A percentile compares a stretch with the other conserved stretches of the same genome.
These are phyloP conservation scores for Moesziomyces globuligerus DNA, from an alignment of 1,284 basidiomycete genomes.

Conservation along the genomic window DNA sequence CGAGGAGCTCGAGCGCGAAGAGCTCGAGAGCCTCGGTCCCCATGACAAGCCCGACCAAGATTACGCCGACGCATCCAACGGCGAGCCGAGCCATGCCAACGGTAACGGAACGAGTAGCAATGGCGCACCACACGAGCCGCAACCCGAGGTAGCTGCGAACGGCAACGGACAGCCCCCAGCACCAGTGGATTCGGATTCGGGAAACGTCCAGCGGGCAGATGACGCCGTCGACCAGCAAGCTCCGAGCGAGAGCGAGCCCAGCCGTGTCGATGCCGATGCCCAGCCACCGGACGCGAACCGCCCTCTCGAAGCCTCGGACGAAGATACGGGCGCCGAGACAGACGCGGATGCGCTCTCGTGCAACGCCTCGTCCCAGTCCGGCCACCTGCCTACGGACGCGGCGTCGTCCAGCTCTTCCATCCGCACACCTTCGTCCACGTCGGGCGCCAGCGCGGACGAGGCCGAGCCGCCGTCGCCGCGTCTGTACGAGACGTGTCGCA, in stretches of 20 bases:
- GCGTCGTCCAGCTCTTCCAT: conserved; percentile 44
- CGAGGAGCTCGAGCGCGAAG: conserved; percentile 48
- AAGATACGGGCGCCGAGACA: conserved; percentile 1
- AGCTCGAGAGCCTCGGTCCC: conserved; percentile 31
- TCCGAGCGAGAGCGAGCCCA: conserved; percentile 9
- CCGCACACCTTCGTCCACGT: conserved; percentile 46
- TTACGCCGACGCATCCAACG: neutral
- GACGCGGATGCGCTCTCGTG: conserved; percentile 27
- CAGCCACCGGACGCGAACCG: conserved; percentile 8
- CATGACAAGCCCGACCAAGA: neutral
- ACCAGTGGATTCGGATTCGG: conserved; percentile 19
- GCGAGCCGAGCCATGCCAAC: neutral
- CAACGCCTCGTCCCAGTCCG: conserved; percentile 41
- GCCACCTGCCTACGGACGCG: conserved; percentile 34
- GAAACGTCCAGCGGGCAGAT: conserved; percentile 55
- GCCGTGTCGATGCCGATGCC: conserved; percentile 41
- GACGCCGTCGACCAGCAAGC: conserved; percentile 25
- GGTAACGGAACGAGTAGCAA: neutral
- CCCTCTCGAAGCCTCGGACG: conserved; percentile 1
- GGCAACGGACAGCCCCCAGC: conserved; percentile 4
- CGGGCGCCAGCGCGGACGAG: conserved; percentile 45
- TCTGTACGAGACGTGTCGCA: conserved; percentile 25
- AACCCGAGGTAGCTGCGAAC: conserved; percentile 1
- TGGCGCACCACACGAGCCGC: no score
- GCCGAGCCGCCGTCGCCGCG: conserved; percentile 44